Base-by-base conservation (phyloP, 305 asterid genomes). In the Andrographis paniculata region DNA sequence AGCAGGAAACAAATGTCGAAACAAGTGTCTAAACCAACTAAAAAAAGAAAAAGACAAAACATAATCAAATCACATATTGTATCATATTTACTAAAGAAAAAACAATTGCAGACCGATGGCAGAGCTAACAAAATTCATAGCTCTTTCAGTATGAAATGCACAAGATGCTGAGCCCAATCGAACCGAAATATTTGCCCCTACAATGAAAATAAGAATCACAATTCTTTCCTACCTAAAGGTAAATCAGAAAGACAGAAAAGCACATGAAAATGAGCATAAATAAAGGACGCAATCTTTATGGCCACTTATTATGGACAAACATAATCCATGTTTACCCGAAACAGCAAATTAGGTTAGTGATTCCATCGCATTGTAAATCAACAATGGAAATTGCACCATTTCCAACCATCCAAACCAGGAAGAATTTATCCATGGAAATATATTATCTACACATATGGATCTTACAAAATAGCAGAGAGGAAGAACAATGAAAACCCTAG, bases 121-220 rank as follows among this genome's bases (percentile, higher is more conserved):
- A 50, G 76, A 73, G 63, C 63, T 49, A 55, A 51, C 42, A 52
- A 60, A 66, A 67, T 63, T 66, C 86, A 71, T 74, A n/a, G 40
- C 65, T 16, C 54, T 31, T 8, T 20, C 16, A 55, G 31, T 41
- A 28, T 33, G 47, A 43, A 50, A 44, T 59, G 55, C 52, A 50
- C 36, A n/a, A 45, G 48, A 50, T 56, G 28, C n/a, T n/a, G n/a
- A n/a, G n/a, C 44, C 24, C 52, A 14, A 46, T 48, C 40, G 38
- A 49, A 52, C 10, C 48, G 17, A 55, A 37, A 48, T 56, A 53
- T 17, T 56, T 33, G 63, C 58, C 50, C 52, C 68, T 63, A 63
- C 63, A 61, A 48, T 73, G 59, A 33, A 48, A 53, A 30, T 42
- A 22, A 59, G 19, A n/a, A 43, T 43, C 62, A 55, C 16, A 48